Evolutionary conservation across 805 yeast genomes (phyloP).

Genomic region (Priceomyces medius): DNA sequence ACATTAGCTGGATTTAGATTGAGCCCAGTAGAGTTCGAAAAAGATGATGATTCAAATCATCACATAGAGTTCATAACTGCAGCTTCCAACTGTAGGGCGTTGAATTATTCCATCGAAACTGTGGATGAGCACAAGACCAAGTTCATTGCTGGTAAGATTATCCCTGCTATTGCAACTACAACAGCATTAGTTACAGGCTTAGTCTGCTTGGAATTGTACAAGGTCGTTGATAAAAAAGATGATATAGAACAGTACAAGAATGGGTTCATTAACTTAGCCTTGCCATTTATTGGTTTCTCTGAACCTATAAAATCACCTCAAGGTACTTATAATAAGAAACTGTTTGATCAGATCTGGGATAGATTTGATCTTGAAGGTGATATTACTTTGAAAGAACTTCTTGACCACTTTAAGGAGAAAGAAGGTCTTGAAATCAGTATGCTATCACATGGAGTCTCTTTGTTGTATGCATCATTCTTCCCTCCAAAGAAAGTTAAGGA

Average conservation of each 20-base stretch:
- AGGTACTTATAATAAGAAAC: slow-evolving; percentile 74
- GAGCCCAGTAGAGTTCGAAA: slow-evolving; percentile 91
- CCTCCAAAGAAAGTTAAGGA: slow-evolving; percentile 89
- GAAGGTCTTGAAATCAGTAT: slow-evolving; percentile 88
- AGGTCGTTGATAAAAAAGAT: slow-evolving; percentile 74
- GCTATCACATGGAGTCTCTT: slow-evolving; percentile 87
- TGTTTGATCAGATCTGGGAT: slow-evolving; percentile 92
- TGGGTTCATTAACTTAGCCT: slow-evolving; percentile 87
- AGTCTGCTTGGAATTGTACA: slow-evolving; percentile 86
- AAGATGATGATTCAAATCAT: slow-evolving; percentile 95
- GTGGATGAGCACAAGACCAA: slow-evolving; percentile 91
- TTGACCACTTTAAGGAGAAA: slow-evolving; percentile 71
- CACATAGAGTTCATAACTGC: slow-evolving; percentile 96
- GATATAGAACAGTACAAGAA: slow-evolving; percentile 86
- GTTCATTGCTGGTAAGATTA: slow-evolving; percentile 96
- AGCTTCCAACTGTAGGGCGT: slow-evolving; percentile 94
- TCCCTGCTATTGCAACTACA: slow-evolving; percentile 98
- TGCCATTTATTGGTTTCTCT: slow-evolving; percentile 95
- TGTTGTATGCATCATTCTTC: slow-evolving; percentile 89
- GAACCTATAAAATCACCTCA: slow-evolving; percentile 90
- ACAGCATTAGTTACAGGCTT: slow-evolving; percentile 97
- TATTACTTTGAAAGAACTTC: slow-evolving; percentile 67
- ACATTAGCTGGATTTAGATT: slow-evolving; percentile 85
- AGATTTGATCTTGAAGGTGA: slow-evolving; percentile 82
- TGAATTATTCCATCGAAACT: slow-evolving; percentile 82